Base-by-base conservation (phyloP, 495 filamentous ascomycete genomes). In the Neurospora sp. region DNA sequence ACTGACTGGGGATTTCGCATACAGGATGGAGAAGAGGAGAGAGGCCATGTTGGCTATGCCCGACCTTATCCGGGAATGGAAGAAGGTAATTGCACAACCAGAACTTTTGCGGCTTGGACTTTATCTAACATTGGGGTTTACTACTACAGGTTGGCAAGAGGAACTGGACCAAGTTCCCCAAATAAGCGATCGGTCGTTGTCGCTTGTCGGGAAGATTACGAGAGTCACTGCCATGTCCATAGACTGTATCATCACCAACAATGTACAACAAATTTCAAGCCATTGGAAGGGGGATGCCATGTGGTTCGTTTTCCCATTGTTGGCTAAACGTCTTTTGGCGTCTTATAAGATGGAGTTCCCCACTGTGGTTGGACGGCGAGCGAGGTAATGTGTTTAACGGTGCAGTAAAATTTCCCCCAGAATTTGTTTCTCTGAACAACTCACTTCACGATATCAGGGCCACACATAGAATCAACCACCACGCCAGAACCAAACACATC, bases 1-100 rank as follows among this genome's bases (percentile, higher is more conserved):
- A 59, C 78, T 77, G 68, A 75, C 74, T 71, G 12, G 42, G 77
- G 76, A 75, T 81, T 73, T 48, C 8, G 20, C 20, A 27, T n/a
- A 72, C 76, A 90, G 91, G 81, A 87, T 98, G 85, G 94, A 97
- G 81, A 89, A 91, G 84, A 88, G 94, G 80, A 91, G 90, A 86
- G 86, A 92, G 82, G 96, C 96, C 70, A 98, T 99, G 94, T 79
- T 93, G 84, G 90, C 88, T 72, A 99, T 99, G 96, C 93, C 94
- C 74, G 86, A 90, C 77, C 88, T 97, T 84, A 90, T 99, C 76
- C 86, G 91, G 81, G 85, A 91, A 82, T 99, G 96, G 96, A 96
- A 97, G 84, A 90, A 93, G 91, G 94, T 96, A 81, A 70, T 59
- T 68, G 7, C 12, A 53, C 27, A 31, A 31, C 46, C 6, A 0